phyloP scores from a whole-genome alignment of 192 early-diverging fungal species.

The Oehlia diaphana region DNA sequence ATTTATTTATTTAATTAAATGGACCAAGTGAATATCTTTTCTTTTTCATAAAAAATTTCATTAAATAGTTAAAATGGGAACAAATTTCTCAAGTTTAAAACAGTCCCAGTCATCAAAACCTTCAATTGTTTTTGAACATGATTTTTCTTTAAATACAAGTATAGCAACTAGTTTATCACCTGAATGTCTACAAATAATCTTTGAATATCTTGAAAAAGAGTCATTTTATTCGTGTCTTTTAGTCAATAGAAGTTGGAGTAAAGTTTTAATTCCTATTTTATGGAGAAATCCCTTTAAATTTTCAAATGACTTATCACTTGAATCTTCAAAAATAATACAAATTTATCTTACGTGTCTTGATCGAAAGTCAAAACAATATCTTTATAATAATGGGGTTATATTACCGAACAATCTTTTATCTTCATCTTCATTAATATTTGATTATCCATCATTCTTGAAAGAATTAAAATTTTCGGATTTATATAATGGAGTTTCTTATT shows the following conservation, averaged over 20 bases:
- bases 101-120: not conserved
- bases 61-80: slow-evolving; percentile 18
- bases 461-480: slow-evolving; percentile 16
- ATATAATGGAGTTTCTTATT: not conserved
- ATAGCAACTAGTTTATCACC: not conserved
- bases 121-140: not conserved
- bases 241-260: slow-evolving; percentile 11
- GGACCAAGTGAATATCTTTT: too few species aligned
- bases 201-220: not conserved
- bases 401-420: not conserved
- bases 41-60: slow-evolving; percentile 34
- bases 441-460: slow-evolving; percentile 9
- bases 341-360: not conserved
- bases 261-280: not conserved
- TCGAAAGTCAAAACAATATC: not conserved
- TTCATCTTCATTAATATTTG: not conserved
- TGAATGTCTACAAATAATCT: not conserved
- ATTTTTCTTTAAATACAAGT: not conserved
- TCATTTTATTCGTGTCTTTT: slow-evolving; percentile 14
- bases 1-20: too few species aligned
- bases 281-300: not conserved
- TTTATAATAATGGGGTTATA: not conserved
- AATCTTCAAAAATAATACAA: not conserved
- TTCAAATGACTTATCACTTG: not conserved
- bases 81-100: not conserved